These are phyloP conservation scores for Starmerella scarabaei DNA, from an alignment of 805 yeast species.

Conservation along the genomic window DNA sequence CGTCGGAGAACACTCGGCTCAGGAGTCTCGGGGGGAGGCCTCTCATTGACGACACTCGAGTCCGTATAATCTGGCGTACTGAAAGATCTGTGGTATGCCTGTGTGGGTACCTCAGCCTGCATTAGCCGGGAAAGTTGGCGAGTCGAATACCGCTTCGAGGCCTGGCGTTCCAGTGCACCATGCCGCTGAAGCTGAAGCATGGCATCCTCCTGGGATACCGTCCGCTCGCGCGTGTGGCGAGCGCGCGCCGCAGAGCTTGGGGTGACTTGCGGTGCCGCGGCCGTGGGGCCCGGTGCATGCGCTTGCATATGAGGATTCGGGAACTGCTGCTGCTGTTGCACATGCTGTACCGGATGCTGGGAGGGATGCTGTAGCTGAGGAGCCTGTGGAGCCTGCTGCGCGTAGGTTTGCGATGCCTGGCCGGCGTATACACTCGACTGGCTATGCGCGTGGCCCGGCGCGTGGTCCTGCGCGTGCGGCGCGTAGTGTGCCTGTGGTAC, in stretches of 20 bases:
- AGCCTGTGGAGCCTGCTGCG: not conserved
- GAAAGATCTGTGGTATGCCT: constrained; percentile 15
- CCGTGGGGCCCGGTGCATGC: not conserved
- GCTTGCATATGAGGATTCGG: not conserved
- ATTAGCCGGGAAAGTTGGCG: constrained; percentile 69
- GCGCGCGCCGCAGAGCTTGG: too few relatives aligned
- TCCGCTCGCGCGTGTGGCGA: not conserved
- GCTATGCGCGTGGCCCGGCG: too few relatives aligned
- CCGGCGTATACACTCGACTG: not conserved
- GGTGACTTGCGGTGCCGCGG: not conserved
- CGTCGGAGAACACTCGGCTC: constrained; percentile 28
- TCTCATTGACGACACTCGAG: constrained; percentile 9
- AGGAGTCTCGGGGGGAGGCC: constrained; percentile 2
- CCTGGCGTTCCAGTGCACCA: constrained; percentile 75
- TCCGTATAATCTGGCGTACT: constrained; percentile 19
- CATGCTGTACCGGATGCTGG: not conserved
- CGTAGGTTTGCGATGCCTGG: not conserved
- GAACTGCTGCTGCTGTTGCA: not conserved
- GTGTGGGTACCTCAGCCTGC: constrained; percentile 18
- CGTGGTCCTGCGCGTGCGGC: too few relatives aligned
- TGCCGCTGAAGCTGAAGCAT: constrained; percentile 68
- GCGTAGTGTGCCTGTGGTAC: too few relatives aligned
- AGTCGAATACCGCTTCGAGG: constrained; percentile 86
- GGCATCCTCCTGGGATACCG: constrained; percentile 36
- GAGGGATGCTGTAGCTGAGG: not conserved